Base-by-base conservation (phyloP, 2,329 filamentous ascomycete species). In the Calonectria honghensis region DNA sequence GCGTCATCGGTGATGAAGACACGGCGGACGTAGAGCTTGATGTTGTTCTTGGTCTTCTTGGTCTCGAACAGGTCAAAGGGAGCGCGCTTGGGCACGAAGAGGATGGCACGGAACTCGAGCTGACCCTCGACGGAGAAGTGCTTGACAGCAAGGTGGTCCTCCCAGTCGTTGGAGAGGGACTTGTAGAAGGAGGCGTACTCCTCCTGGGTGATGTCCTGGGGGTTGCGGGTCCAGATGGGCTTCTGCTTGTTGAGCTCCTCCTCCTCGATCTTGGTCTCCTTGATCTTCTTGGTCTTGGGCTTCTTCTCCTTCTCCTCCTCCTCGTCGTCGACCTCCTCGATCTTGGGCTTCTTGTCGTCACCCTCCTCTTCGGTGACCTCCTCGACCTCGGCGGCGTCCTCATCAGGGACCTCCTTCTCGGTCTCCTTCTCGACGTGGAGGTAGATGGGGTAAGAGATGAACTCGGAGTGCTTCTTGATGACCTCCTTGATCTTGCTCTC, bases 1-100 rank as follows among this genome's bases (percentile, higher is more conserved):
- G 97, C 97, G 88, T 99, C 97, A 82, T 99, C 97, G 76, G 97
- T 99, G 92, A 99, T 99, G 94, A 99, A 99, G 88, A 99, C 97
- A 87, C 97, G 97, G 88, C 97, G 96, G 85, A 99, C 97, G 90
- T 99, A 99, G 83, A 99, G 94, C 94, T 99, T 99, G 93, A 99
- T 98, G 94, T 99, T 99, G 95, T 98, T 99, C 96, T 99, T 99
- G 86, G 96, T 98, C 94, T 98, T 98, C 95, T 99, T 99, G 87
- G 96, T 98, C 94, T 99, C 97, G 88, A 99, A 99, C 78, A 99
- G 95, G 86, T 99, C 97, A 88, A 99, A 99, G 83, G 97, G 97
- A 88, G 97, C 97, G 84, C 97, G 96, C 95, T 99, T 98, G 87
- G 97, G 97, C 71, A 99, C 96, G 91, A 97, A 99, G 86, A 99